Percentiles rank a stretch among this genome's conserved stretches.
These are phyloP conservation scores for Claviceps humidiphila DNA, from an alignment of 2,329 filamentous ascomycete species.

Conservation along the genomic window DNA sequence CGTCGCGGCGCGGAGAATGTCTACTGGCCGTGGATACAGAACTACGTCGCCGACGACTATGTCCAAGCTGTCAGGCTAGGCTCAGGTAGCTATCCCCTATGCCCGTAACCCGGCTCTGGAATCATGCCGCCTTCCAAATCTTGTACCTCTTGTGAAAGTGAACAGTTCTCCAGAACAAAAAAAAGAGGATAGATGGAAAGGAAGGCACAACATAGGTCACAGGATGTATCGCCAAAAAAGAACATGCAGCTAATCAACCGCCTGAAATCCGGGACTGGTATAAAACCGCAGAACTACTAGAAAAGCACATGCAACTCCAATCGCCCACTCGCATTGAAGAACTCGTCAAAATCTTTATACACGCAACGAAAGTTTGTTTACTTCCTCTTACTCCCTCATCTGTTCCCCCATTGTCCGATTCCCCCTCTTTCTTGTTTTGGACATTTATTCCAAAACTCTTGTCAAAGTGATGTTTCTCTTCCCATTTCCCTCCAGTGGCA, in stretches of 20 bases:
- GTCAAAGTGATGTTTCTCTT: background rate
- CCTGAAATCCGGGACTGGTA: background rate
- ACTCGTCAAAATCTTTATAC: constrained; percentile 70
- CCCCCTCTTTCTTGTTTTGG: no score
- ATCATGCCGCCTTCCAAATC: no score
- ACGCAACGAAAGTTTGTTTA: constrained; percentile 61
- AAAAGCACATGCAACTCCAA: constrained; percentile 59
- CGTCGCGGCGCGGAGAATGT: constrained; percentile 46
- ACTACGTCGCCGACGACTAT: constrained; percentile 75
- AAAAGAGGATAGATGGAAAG: background rate
- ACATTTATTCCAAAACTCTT: no score
- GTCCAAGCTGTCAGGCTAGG: constrained; percentile 56
- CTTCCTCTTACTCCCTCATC: background rate
- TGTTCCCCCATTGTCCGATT: no score
- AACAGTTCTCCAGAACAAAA: background rate
- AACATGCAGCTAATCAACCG: background rate
- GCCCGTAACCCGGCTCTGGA: background rate
- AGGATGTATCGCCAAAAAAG: background rate
- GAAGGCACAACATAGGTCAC: background rate
- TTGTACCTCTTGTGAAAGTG: no score
- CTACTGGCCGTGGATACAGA: constrained; percentile 88
- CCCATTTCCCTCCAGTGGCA: background rate
- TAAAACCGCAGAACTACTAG: constrained; percentile 48
- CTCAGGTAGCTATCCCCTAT: constrained; percentile 38
- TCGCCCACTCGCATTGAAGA: constrained; percentile 68